These are phyloP conservation scores for Apophysomyces trapeziformis DNA, from an alignment of 371 early-diverging fungal species.

Conservation along the genomic window DNA sequence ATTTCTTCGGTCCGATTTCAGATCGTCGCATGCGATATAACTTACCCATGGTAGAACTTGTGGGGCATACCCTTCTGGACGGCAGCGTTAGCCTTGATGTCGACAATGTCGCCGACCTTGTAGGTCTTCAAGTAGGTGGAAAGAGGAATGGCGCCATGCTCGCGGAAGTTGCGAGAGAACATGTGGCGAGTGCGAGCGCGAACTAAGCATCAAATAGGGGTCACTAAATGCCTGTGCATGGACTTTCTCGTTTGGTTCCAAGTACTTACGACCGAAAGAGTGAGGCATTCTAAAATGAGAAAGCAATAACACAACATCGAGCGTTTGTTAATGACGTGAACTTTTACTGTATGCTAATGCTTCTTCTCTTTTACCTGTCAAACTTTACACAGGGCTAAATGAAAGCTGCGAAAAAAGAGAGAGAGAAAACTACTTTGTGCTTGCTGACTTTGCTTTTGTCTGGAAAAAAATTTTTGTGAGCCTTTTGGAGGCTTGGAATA, in stretches of 20 bases:
- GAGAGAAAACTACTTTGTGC: constrained; percentile 21
- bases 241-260: neutral
- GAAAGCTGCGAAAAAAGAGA: constrained; percentile 30
- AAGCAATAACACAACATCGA: too few species aligned
- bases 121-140: constrained; percentile 97
- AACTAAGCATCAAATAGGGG: constrained; percentile 38
- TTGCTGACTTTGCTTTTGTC: constrained; percentile 20
- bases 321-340: too few species aligned
- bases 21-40: neutral
- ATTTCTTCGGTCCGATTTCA: too few species aligned
- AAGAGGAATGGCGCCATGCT: constrained; percentile 91
- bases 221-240: neutral
- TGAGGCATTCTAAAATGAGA: constrained; percentile 73
- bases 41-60: constrained; percentile 99
- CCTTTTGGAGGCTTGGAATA: constrained; percentile 5
- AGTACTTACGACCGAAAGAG: constrained; percentile 83
- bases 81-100: constrained; percentile 63
- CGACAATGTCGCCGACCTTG: constrained; percentile 68
- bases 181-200: constrained; percentile 99
- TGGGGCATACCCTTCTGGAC: constrained; percentile 99
- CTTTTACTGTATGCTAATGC: neutral
- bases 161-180: constrained; percentile 97
- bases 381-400: constrained; percentile 28
- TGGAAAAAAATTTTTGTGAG: constrained; percentile 13
- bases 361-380: constrained; percentile 32